Percentiles rank a stretch among this genome's conserved stretches.
Conservation (phyloP, 441 rosid genomes). For the Aquilaria agallochum region DNA sequence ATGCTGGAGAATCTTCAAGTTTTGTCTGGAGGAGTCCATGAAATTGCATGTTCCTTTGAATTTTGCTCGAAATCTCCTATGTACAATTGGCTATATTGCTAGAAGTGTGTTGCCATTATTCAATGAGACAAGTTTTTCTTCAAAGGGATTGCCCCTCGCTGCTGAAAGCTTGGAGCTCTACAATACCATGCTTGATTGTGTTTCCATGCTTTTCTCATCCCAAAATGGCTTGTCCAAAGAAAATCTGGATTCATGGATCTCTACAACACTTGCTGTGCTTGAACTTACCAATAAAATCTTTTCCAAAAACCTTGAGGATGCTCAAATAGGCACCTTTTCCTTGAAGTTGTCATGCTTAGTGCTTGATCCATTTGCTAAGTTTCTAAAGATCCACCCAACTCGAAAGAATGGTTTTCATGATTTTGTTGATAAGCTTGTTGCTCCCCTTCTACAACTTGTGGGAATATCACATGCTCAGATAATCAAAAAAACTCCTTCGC, state of each 20-base stretch:
- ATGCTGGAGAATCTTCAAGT: conserved; percentile 79
- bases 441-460: conserved; percentile 58
- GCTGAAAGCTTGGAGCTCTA: conserved; percentile 53
- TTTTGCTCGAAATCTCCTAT: conserved; percentile 53
- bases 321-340: conserved; percentile 37
- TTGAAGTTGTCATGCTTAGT: conserved; percentile 54
- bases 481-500: conserved; percentile 24
- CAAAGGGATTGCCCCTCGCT: conserved; percentile 20
- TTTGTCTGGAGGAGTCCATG: conserved; percentile 68
- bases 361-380: conserved; percentile 79
- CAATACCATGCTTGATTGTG: conserved; percentile 48
- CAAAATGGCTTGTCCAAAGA: conserved; percentile 58
- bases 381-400: conserved; percentile 68
- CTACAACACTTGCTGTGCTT: conserved; percentile 45
- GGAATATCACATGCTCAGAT: conserved; percentile 37
- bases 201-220: conserved; percentile 56
- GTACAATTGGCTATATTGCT: conserved; percentile 41
- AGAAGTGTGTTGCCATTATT: conserved; percentile 35
- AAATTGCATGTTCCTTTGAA: conserved; percentile 50
- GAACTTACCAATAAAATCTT: conserved; percentile 44
- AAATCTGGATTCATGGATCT: conserved; percentile 71
- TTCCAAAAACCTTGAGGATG: conserved; percentile 34
- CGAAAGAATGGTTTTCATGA: conserved; percentile 57
- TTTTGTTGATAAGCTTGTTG: conserved; percentile 73
- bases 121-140: conserved; percentile 18